A percentile compares a stretch with the other conserved stretches of the same genome.
These are phyloP conservation scores for Paramecium sexaurelia DNA, from an alignment of 73 alveolate genomes.

Conservation along the genomic window DNA sequence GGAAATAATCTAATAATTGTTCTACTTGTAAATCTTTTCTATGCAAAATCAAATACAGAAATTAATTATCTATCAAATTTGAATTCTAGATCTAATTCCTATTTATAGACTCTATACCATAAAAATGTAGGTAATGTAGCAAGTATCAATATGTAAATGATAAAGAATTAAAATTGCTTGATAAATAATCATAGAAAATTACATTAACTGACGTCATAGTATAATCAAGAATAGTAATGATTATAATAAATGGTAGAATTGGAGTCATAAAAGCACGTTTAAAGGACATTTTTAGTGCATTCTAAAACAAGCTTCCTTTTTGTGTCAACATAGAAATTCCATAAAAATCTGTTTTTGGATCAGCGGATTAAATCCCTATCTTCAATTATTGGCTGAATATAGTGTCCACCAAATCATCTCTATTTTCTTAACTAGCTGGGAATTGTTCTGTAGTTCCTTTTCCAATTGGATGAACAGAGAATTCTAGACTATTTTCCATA, in stretches of 20 bases:
- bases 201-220: slow-evolving; percentile 10
- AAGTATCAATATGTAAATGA: not conserved
- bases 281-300: not conserved
- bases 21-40: not conserved
- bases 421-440: slow-evolving; percentile 16
- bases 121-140: not conserved
- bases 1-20: slow-evolving; percentile 13
- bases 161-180: not conserved
- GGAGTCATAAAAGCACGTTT: slow-evolving; percentile 18
- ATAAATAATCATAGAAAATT: not conserved
- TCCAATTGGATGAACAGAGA: not conserved
- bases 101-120: slow-evolving; percentile 29
- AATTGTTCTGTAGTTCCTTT: slow-evolving; percentile 44
- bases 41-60: not conserved
- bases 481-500: not conserved
- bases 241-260: slow-evolving; percentile 29
- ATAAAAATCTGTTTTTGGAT: slow-evolving; percentile 44
- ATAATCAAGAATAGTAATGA: slow-evolving; percentile 29
- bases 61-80: not conserved
- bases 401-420: slow-evolving; percentile 25
- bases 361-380: not conserved
- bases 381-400: not conserved
- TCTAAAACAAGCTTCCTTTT: not conserved
- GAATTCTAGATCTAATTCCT: slow-evolving; percentile 26
- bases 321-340: not conserved